Evolutionary conservation across 306 rosid genomes (phyloP), one percentile per base, ranked within the genome.

Genomic region (Castanea mollissima): DNA sequence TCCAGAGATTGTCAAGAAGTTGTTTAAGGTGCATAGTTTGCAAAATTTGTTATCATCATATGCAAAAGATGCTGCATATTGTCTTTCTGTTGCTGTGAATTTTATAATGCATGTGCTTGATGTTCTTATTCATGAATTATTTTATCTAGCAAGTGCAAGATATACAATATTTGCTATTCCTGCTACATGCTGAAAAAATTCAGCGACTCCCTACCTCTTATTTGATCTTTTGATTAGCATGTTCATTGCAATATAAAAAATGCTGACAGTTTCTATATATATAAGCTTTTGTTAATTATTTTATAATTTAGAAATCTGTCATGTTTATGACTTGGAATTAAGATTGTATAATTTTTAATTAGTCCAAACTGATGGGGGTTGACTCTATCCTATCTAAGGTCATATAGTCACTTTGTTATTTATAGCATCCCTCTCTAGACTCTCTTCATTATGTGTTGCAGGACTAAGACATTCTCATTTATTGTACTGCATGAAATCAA

Each of bases 11-110:
- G 92, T 88, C 82, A 95, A 93, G 92, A 91, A 93, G 84, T 81
- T 95, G 65, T 95, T 95, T 63, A 95, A 95, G 99, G 99, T 95
- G 76, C 78, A n/a, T 80, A 70, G 32, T 60, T n/a, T 59, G 10
- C 20, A 29, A 35, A 76, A 15, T 25, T 8, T 29, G 23, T 68
- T 52, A 32, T 54, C 31, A 7, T 79, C 0, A 15, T 8, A 20
- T 2, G 59, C 27, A 41, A 69, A 46, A 31, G 75, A 57, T 29
- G 74, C 21, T 12, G 54, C 51, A 23, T 11, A 12, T 18, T 20
- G 21, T 44, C 19, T 16, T 64, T 29, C 44, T 55, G 6, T 73
- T 25, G 59, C 59, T 25, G 20, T 67, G 12, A 1, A 18, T 7
- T 59, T 73, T 64, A 49, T n/a, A 34, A 19, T 19, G 58, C 27